These are phyloP conservation scores for Cladosporium sp. DNA, from an alignment of 2,329 filamentous ascomycete genomes.

Conservation along the genomic window DNA sequence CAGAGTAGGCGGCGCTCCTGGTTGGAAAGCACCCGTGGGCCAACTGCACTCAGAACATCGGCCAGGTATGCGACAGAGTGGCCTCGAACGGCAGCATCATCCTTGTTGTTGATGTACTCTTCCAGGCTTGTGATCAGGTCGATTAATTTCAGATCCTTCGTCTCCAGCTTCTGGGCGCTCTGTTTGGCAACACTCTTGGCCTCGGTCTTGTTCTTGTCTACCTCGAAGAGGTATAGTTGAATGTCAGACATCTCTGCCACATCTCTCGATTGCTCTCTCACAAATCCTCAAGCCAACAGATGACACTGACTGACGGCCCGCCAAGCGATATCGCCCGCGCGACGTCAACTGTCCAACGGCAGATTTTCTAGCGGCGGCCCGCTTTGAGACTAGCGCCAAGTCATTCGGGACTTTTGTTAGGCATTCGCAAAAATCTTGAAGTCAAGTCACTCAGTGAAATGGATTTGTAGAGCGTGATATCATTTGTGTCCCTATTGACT, in stretches of 20 bases:
- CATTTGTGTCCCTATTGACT: constrained; percentile 3
- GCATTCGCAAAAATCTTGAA: constrained; percentile 17
- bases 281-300: constrained; percentile 7
- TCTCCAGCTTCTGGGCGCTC: constrained; percentile 54
- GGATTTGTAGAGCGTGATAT: constrained; percentile 17
- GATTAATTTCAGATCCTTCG: constrained; percentile 61
- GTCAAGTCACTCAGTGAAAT: constrained; percentile 16
- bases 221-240: constrained; percentile 53
- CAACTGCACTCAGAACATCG: constrained; percentile 52
- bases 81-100: constrained; percentile 60
- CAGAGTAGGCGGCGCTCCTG: constrained; percentile 63
- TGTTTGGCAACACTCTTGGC: constrained; percentile 45
- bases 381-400: constrained; percentile 1
- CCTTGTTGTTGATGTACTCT: constrained; percentile 65
- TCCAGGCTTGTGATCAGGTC: constrained; percentile 64
- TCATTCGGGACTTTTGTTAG: constrained; percentile 11
- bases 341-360: constrained; percentile 1
- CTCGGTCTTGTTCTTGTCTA: constrained; percentile 50
- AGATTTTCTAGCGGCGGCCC: constrained; percentile 2
- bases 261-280: background rate
- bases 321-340: constrained; percentile 16
- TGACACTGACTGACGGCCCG: constrained; percentile 1
- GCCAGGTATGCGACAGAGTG: constrained; percentile 57
- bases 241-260: constrained; percentile 51
- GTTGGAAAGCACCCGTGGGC: constrained; percentile 57